A percentile compares a stretch with the other conserved stretches of the same genome.
These are phyloP conservation scores for Pterocarpus macrocarpus DNA, from an alignment of 306 rosid genomes.

Conservation along the genomic window DNA sequence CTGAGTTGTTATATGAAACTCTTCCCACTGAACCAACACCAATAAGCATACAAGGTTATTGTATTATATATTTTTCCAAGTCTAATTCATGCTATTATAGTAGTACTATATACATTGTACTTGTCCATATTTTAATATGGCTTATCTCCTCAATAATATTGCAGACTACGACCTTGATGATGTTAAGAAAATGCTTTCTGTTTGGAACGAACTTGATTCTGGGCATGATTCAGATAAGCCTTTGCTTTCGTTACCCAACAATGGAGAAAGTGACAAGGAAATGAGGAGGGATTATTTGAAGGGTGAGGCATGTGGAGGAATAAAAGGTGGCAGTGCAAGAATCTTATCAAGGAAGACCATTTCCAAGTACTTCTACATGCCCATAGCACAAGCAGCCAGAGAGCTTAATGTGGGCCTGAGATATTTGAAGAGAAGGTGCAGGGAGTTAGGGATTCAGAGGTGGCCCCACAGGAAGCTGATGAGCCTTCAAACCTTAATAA, in stretches of 20 bases:
- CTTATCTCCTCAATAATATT: neutral
- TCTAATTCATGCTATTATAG: neutral
- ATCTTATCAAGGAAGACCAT: constrained; percentile 55
- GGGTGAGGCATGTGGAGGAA: constrained; percentile 36
- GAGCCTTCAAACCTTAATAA: constrained; percentile 82
- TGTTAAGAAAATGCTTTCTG: constrained; percentile 38
- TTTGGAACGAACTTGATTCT: constrained; percentile 39
- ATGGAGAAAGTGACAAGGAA: constrained; percentile 41
- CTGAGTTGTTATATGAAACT: constrained; percentile 45
- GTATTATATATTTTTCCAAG: neutral
- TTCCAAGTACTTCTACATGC: constrained; percentile 73
- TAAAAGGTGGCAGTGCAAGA: constrained; percentile 46
- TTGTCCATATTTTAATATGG: neutral
- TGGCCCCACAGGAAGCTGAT: constrained; percentile 89
- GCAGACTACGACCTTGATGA: constrained; percentile 50
- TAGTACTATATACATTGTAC: neutral
- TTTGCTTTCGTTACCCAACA: neutral
- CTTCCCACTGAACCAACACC: constrained; percentile 44
- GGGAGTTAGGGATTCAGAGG: constrained; percentile 80
- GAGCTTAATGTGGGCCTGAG: constrained; percentile 80
- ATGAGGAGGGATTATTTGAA: constrained; percentile 8
- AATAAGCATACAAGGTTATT: constrained; percentile 50
- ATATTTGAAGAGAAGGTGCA: constrained; percentile 78
- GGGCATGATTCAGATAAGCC: constrained; percentile 38
- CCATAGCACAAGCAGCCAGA: constrained; percentile 75